Evolutionary conservation across 305 asterid genomes (phyloP).

Genomic region (Vinca major): DNA sequence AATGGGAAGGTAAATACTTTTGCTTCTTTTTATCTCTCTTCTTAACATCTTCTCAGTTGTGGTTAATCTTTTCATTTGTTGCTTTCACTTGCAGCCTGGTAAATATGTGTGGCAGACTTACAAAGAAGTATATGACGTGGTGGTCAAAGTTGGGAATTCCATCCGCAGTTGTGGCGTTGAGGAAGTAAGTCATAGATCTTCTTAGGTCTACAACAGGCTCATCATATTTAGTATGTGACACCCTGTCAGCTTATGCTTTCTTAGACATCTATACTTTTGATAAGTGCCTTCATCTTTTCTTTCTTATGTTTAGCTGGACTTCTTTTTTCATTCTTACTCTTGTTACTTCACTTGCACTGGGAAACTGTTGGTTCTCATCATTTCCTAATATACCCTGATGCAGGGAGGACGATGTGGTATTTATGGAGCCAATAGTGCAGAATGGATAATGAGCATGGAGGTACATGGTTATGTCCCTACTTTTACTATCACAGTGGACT

Average conservation of each 20-base stretch:
- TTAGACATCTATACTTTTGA: neutral
- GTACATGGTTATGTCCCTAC: conserved; percentile 23
- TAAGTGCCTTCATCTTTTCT: neutral
- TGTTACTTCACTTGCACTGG: neutral
- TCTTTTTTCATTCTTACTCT: neutral
- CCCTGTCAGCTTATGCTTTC: neutral
- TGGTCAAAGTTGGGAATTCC: conserved; percentile 78
- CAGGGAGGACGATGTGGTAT: conserved; percentile 94
- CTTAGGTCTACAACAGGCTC: neutral
- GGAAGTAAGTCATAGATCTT: conserved; percentile 38
- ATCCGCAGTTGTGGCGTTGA: conserved; percentile 72
- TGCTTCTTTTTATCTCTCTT: neutral
- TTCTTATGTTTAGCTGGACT: neutral
- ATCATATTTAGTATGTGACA: neutral
- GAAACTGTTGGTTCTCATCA: conserved; percentile 15
- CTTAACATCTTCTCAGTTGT: conserved; percentile 9
- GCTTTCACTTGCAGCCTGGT: conserved; percentile 50
- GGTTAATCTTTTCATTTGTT: conserved; percentile 20
- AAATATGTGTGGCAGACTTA: conserved; percentile 79
- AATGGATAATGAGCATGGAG: conserved; percentile 99
- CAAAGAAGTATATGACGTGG: conserved; percentile 72
- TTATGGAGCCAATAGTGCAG: conserved; percentile 79
- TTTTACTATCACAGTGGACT: conserved; percentile 9
- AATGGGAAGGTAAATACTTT: conserved; percentile 53
- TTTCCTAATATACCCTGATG: conserved; percentile 21